Conservation (phyloP, 2,329 filamentous ascomycete species). For the Diaporthe ampelina region DNA sequence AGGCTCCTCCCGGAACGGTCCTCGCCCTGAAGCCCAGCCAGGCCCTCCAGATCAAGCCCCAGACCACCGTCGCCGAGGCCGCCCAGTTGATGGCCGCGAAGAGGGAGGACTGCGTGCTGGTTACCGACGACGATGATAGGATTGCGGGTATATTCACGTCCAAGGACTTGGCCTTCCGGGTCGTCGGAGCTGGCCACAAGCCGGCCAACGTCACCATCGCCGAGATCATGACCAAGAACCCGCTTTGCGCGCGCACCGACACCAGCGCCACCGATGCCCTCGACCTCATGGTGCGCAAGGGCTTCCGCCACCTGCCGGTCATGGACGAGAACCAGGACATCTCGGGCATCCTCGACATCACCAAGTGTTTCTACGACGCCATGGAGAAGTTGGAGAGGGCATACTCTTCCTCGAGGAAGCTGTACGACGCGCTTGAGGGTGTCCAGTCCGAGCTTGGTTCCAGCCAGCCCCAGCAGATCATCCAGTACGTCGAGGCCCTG, state of each 20-base stretch:
- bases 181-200: constrained; percentile 92
- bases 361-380: constrained; percentile 99
- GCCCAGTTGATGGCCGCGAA: constrained; percentile 99
- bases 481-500: constrained; percentile 97
- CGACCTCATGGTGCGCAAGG: constrained; percentile 98
- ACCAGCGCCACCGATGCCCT: constrained; percentile 98
- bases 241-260: constrained; percentile 95
- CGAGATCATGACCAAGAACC: constrained; percentile 99
- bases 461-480: constrained; percentile 97
- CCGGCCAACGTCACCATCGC: constrained; percentile 92
- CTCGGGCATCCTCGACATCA: constrained; percentile 97
- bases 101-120: constrained; percentile 96
- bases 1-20: constrained; percentile 95
- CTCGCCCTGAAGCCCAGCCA: constrained; percentile 95
- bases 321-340: constrained; percentile 99
- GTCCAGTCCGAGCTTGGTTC: constrained; percentile 97
- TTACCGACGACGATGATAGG: constrained; percentile 97
- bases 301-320: constrained; percentile 95
- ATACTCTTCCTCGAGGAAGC: constrained; percentile 96
- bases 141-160: constrained; percentile 99
- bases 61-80: constrained; percentile 93
- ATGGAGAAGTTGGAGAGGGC: constrained; percentile 99
- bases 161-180: constrained; percentile 97
- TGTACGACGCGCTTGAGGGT: constrained; percentile 97
- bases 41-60: constrained; percentile 96